Percentiles rank a stretch among this genome's conserved stretches.
phyloP scores from a whole-genome alignment of 805 yeast species.

The Lachancea waltii region DNA sequence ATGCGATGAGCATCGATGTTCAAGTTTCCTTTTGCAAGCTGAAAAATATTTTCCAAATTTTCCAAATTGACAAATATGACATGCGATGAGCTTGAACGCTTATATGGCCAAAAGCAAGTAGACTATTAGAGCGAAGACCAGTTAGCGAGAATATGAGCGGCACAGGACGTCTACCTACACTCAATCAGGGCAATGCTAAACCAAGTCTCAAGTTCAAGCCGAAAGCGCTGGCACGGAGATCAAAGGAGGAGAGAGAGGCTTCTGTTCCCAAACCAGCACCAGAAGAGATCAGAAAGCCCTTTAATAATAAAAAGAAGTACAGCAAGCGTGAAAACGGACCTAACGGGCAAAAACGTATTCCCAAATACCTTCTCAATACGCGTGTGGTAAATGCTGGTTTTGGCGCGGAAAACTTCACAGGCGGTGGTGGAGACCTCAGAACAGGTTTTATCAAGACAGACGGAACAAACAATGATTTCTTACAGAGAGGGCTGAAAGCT shows the following conservation, averaged over 20 bases:
- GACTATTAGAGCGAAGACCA: too few relatives aligned
- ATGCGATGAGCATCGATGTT: constrained; percentile 19
- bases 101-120: too few relatives aligned
- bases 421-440: constrained; percentile 20
- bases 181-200: constrained; percentile 26
- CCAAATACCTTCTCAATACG: constrained; percentile 36
- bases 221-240: constrained; percentile 75
- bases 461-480: constrained; percentile 18
- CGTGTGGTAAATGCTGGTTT: constrained; percentile 66
- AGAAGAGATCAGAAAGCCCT: constrained; percentile 16
- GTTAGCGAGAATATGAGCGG: constrained; percentile 16
- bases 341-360: constrained; percentile 22
- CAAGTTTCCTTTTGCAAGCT: not conserved
- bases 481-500: constrained; percentile 22
- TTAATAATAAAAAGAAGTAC: constrained; percentile 15
- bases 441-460: constrained; percentile 23
- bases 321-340: constrained; percentile 14
- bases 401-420: constrained; percentile 48
- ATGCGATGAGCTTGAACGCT: constrained; percentile 9
- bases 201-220: constrained; percentile 75
- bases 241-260: constrained; percentile 78
- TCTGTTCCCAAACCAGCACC: constrained; percentile 52
- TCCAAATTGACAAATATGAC: not conserved
- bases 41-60: constrained; percentile 1
- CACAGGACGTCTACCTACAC: constrained; percentile 32